Conservation (phyloP, 345 rosid species). For the Chamaenerion angustifolium region DNA sequence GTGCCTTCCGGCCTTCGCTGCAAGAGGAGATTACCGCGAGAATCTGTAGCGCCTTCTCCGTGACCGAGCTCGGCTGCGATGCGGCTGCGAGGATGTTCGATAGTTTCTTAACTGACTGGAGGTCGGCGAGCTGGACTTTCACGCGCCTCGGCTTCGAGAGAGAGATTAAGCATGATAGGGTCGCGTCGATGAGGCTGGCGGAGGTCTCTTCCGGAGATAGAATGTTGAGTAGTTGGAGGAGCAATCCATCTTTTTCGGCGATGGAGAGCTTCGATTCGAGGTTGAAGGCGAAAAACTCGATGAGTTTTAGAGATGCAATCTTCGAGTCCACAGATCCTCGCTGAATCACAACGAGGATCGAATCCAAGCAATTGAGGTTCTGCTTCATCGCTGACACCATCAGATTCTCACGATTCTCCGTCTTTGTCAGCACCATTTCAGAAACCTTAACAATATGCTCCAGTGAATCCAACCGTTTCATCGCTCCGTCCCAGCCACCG, state of each 20-base stretch:
- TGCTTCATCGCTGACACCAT: conserved; percentile 24
- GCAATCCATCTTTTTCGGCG: conserved; percentile 41
- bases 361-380: conserved; percentile 20
- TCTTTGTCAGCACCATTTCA: conserved; percentile 22
- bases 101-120: conserved; percentile 23
- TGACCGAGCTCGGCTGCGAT: conserved; percentile 14
- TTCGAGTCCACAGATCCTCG: conserved; percentile 33
- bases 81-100: conserved; percentile 29
- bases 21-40: conserved; percentile 42
- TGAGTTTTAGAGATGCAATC: conserved; percentile 37
- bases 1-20: conserved; percentile 53
- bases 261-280: conserved; percentile 35
- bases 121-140: conserved; percentile 27
- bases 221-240: conserved; percentile 30
- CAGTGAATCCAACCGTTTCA: conserved; percentile 13
- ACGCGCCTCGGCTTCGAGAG: conserved; percentile 45
- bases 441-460: conserved; percentile 33
- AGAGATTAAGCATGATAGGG: conserved; percentile 41
- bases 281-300: conserved; percentile 46
- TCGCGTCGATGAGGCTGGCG: conserved; percentile 36
- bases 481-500: conserved; percentile 8
- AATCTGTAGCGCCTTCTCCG: conserved; percentile 63
- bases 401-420: conserved; percentile 24
- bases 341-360: conserved; percentile 31
- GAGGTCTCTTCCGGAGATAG: conserved; percentile 25